Base-by-base conservation (phyloP, 164 flowering plant species). In the Akebia trifoliata region DNA sequence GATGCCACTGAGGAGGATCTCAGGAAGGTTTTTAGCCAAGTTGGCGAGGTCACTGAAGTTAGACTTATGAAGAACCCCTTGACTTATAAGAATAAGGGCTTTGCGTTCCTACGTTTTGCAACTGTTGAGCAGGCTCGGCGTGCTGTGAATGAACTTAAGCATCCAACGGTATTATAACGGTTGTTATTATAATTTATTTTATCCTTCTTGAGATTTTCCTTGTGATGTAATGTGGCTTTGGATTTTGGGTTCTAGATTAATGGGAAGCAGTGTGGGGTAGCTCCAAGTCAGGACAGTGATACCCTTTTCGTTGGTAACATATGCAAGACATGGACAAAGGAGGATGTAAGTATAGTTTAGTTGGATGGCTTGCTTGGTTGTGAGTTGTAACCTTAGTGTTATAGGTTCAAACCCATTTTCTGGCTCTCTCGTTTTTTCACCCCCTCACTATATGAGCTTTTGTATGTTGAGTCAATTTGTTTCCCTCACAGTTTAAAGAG, bases 11-110 rank as follows among this genome's bases (percentile, higher is more conserved):
- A 71, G 21, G 75, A 62, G 29, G 78, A 74, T 60, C 62, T 74
- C 15, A 46, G 24, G 40, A 42, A 71, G 37, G 72, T 71, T 47
- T 74, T 74, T 54, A 48, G 66, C 17, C 58, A 37, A 24, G 68
- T 68, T 22, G 78, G 75, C n/a, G 75, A 71, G 24, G 51, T 74
- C 22, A 32, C 54, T 24, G 78, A 65, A 56, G 66, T 69, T 15
- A 68, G 78, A 34, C 61, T 74, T 34, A 46, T 71, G 70, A 74
- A 38, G 70, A 68, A 71, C 38, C 66, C 66, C 5, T 1, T 50
- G 18, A 71, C 78, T 21, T 56, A 59, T 50, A 71, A 65, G 65
- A 74, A 65, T 55, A 74, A 71, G 56, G 78, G 78, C 6, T 74
- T 68, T 48, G 78, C 73, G 1, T 74, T 74, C 49, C 6, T 74